Conservation (phyloP, 2,329 filamentous ascomycete genomes). For the Colletotrichum tabaci region DNA sequence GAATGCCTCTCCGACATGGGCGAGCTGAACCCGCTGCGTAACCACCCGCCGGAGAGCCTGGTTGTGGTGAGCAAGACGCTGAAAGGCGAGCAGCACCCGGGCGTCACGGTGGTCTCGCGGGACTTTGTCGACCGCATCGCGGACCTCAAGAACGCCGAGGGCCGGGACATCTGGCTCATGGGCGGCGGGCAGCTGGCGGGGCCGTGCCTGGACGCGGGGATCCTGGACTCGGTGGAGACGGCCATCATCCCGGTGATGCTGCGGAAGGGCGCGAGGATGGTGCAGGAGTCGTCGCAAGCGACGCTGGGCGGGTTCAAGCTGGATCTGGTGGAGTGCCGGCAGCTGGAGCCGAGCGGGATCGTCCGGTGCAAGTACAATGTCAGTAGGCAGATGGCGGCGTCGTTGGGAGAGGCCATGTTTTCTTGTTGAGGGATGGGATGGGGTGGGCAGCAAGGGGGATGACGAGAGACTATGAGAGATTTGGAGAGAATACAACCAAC, state of each 20-base stretch:
- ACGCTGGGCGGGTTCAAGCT: constrained; percentile 29
- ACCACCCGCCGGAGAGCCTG: constrained; percentile 44
- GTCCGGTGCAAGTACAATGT: constrained; percentile 44
- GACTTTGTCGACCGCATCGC: constrained; percentile 44
- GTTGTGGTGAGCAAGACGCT: constrained; percentile 49
- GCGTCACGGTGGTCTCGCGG: constrained; percentile 46
- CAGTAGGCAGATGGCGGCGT: constrained; percentile 24
- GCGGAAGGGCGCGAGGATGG: constrained; percentile 47
- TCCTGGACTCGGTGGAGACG: constrained; percentile 52
- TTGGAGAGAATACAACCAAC: not conserved
- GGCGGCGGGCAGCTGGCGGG: constrained; percentile 51
- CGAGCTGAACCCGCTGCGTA: constrained; percentile 45
- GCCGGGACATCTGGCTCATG: constrained; percentile 55
- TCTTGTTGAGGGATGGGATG: not conserved
- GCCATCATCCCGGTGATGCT: constrained; percentile 49
- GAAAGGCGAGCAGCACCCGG: constrained; percentile 43
- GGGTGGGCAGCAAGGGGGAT: no score
- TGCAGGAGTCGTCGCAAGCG: constrained; percentile 19
- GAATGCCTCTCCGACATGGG: constrained; percentile 46
- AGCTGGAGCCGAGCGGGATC: constrained; percentile 43
- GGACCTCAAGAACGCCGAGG: constrained; percentile 43
- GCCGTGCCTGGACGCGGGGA: constrained; percentile 47
- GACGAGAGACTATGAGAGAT: not conserved
- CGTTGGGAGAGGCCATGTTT: constrained; percentile 27
- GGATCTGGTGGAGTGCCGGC: constrained; percentile 32